Percentiles rank a stretch among this genome's conserved stretches.
Conservation (phyloP, 2,329 filamentous ascomycete genomes). For the Neocucurbitaria cava region DNA sequence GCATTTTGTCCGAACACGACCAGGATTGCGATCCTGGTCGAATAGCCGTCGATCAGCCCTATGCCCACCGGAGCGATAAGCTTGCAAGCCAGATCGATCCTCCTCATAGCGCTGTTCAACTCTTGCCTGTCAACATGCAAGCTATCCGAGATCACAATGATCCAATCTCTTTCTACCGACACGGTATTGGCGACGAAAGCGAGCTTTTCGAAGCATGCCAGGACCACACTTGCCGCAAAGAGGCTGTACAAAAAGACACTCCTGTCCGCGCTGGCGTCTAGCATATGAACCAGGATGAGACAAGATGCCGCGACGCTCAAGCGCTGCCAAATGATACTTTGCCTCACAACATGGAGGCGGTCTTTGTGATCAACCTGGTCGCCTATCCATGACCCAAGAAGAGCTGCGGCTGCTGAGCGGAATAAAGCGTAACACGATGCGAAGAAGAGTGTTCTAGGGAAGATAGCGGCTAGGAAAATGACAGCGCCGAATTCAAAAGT, state of each 20-base stretch:
- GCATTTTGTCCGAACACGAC: conserved; percentile 60
- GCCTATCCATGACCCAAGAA: conserved; percentile 67
- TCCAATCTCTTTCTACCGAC: conserved; percentile 75
- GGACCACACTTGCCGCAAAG: conserved; percentile 50
- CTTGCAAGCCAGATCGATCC: conserved; percentile 67
- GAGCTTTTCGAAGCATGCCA: conserved; percentile 75
- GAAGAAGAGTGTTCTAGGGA: conserved; percentile 65
- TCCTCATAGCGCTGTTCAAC: conserved; percentile 65
- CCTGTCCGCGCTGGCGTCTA: conserved; percentile 13
- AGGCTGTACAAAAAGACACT: conserved; percentile 31
- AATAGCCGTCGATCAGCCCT: conserved; percentile 58
- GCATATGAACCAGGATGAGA: conserved; percentile 29
- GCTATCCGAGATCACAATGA: conserved; percentile 59
- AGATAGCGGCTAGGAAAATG: conserved; percentile 56
- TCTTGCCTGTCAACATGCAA: conserved; percentile 39
- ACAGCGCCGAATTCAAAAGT: conserved; percentile 60
- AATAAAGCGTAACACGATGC: conserved; percentile 73
- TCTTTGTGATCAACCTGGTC: conserved; percentile 62
- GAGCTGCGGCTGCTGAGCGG: conserved; percentile 64
- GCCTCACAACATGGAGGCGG: conserved; percentile 49
- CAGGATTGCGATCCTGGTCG: conserved; percentile 58
- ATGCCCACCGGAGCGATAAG: conserved; percentile 62
- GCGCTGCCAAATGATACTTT: conserved; percentile 51
- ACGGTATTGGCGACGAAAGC: conserved; percentile 70
- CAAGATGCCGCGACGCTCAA: conserved; percentile 43